Conservation (phyloP, 305 asterid genomes). For the Fraxinus platypoda region DNA sequence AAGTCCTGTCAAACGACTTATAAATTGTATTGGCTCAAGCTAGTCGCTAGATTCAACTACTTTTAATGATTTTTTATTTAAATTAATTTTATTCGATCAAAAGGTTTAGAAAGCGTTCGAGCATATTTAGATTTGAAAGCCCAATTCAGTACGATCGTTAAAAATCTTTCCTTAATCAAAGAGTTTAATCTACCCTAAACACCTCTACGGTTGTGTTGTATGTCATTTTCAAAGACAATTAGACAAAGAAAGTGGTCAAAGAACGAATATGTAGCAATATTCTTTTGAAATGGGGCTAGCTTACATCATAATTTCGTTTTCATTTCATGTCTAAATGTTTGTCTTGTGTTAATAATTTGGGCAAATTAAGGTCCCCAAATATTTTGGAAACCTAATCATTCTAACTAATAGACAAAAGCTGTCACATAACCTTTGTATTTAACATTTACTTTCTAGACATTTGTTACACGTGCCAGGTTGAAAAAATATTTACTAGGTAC, state of each 20-base stretch:
- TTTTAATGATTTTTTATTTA: neutral
- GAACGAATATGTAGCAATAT: slow-evolving; percentile 8
- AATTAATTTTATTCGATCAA: neutral
- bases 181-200: neutral
- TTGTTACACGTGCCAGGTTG: neutral
- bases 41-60: neutral
- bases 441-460: neutral
- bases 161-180: neutral
- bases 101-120: neutral
- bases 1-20: neutral
- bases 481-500: neutral
- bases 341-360: neutral
- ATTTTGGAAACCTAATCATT: neutral
- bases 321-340: slow-evolving; percentile 5
- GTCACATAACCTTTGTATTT: neutral
- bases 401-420: neutral
- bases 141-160: neutral
- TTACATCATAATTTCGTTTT: slow-evolving; percentile 22
- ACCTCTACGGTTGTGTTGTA: neutral
- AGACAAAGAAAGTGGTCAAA: slow-evolving; percentile 26
- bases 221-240: slow-evolving; percentile 24
- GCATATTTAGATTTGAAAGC: neutral
- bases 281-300: slow-evolving; percentile 27
- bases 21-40: neutral
- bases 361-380: neutral